Evolutionary conservation across 352 stramenopile species (phyloP).

Genomic region (Phytophthora kernoviae): DNA sequence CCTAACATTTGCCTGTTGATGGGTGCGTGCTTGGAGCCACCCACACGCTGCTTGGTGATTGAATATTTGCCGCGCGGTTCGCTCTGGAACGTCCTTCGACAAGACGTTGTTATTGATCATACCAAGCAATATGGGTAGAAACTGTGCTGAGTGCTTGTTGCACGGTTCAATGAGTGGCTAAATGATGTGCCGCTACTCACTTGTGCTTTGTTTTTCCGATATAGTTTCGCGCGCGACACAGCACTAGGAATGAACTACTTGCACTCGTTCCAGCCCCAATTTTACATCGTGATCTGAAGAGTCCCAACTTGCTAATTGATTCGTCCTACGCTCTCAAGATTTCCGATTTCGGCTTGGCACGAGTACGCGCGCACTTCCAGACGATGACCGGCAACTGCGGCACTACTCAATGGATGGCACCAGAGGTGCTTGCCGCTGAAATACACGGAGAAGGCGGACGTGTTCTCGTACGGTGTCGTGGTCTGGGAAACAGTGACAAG

Average conservation of each 20-base stretch:
- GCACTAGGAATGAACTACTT: conserved; percentile 89
- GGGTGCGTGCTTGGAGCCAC: conserved; percentile 80
- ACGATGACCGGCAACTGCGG: conserved; percentile 90
- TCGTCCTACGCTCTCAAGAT: conserved; percentile 87
- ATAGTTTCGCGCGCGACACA: conserved; percentile 79
- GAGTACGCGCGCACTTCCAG: conserved; percentile 84
- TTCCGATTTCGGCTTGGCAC: conserved; percentile 87
- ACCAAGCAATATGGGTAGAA: conserved; percentile 72
- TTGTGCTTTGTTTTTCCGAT: neutral
- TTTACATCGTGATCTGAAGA: conserved; percentile 88
- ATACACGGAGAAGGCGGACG: conserved; percentile 89
- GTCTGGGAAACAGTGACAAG: conserved; percentile 90
- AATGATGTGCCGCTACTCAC: conserved; percentile 9
- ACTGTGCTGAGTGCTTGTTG: neutral
- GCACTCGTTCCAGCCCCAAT: conserved; percentile 88
- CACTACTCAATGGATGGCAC: conserved; percentile 89
- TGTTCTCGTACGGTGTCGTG: conserved; percentile 89
- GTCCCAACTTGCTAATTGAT: conserved; percentile 82
- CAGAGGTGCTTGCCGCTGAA: conserved; percentile 83
- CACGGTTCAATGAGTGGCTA: neutral
- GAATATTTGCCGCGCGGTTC: conserved; percentile 84
- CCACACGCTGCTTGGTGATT: conserved; percentile 84
- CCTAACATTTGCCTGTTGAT: conserved; percentile 89
- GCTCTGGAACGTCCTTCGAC: conserved; percentile 86
- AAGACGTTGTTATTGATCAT: conserved; percentile 75